These are phyloP conservation scores for Saksenaea vasiformis DNA, from an alignment of 371 early-diverging fungal genomes.

Conservation along the genomic window DNA sequence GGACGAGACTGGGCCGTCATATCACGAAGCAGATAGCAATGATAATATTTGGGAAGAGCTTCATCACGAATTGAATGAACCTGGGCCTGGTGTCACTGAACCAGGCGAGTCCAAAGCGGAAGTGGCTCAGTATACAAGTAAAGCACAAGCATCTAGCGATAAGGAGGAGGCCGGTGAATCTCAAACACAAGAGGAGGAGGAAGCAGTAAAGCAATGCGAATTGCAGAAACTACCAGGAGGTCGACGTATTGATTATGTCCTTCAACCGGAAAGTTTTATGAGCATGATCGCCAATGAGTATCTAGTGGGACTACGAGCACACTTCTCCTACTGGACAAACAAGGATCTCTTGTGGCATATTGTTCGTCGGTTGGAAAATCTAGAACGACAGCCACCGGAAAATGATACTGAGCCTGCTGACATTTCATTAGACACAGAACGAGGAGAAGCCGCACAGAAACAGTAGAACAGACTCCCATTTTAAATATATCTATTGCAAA, in stretches of 20 bases:
- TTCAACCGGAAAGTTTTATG: conserved; percentile 53
- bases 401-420: neutral
- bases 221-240: conserved; percentile 28
- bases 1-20: neutral
- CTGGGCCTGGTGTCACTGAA: conserved; percentile 35
- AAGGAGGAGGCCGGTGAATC: conserved; percentile 5
- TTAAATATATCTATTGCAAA: no score
- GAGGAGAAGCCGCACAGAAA: neutral
- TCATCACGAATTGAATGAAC: conserved; percentile 35
- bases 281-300: conserved; percentile 58
- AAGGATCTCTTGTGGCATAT: conserved; percentile 56
- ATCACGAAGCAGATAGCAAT: neutral
- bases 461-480: neutral
- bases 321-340: conserved; percentile 57
- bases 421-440: neutral
- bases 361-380: conserved; percentile 38
- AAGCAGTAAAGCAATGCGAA: conserved; percentile 11
- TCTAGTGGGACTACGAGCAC: conserved; percentile 48
- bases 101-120: conserved; percentile 38
- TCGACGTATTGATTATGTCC: conserved; percentile 44
- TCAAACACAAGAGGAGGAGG: conserved; percentile 8
- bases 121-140: conserved; percentile 36
- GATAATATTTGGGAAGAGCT: conserved; percentile 33
- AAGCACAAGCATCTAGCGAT: conserved; percentile 2
- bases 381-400: conserved; percentile 4